phyloP scores from a whole-genome alignment of 805 yeast genomes.

The Ogataea populi-albae region DNA sequence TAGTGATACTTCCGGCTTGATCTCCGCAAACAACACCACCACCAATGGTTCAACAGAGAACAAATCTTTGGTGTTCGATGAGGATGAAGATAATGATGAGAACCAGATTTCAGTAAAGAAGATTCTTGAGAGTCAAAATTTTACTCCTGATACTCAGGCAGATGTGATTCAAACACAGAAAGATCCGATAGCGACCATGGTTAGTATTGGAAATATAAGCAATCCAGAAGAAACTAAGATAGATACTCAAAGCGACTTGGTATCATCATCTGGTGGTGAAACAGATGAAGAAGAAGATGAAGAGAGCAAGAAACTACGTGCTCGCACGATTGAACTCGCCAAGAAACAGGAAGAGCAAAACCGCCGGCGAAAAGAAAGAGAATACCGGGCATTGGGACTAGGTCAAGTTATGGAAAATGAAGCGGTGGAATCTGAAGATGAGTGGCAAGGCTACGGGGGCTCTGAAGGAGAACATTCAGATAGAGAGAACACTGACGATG shows the following conservation, averaged over 20 bases:
- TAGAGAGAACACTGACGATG: slow-evolving; percentile 71
- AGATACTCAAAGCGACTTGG: slow-evolving; percentile 6
- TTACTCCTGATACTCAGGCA: slow-evolving; percentile 31
- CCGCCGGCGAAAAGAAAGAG: slow-evolving; percentile 38
- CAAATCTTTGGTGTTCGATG: slow-evolving; percentile 8
- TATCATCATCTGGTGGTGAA: neutral
- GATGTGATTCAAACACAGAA: slow-evolving; percentile 15
- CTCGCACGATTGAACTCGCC: slow-evolving; percentile 21
- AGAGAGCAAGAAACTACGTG: slow-evolving; percentile 30
- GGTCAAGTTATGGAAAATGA: slow-evolving; percentile 68
- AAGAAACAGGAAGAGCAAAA: slow-evolving; percentile 22
- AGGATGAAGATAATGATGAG: slow-evolving; percentile 14
- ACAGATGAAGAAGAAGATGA: slow-evolving; percentile 18
- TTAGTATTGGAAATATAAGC: neutral
- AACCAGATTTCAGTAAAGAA: slow-evolving; percentile 26
- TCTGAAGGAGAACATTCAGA: slow-evolving; percentile 57
- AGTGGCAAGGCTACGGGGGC: slow-evolving; percentile 82
- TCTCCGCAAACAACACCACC: slow-evolving; percentile 1
- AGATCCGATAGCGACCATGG: neutral
- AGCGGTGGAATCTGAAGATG: slow-evolving; percentile 88
- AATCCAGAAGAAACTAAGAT: neutral
- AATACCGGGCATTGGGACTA: slow-evolving; percentile 57
- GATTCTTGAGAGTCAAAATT: slow-evolving; percentile 29
- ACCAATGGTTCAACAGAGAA: slow-evolving; percentile 2
- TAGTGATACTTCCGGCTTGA: slow-evolving; percentile 17